These are phyloP conservation scores for Suaeda aralocaspica DNA, from an alignment of 148 eudicot species.

Conservation along the genomic window DNA sequence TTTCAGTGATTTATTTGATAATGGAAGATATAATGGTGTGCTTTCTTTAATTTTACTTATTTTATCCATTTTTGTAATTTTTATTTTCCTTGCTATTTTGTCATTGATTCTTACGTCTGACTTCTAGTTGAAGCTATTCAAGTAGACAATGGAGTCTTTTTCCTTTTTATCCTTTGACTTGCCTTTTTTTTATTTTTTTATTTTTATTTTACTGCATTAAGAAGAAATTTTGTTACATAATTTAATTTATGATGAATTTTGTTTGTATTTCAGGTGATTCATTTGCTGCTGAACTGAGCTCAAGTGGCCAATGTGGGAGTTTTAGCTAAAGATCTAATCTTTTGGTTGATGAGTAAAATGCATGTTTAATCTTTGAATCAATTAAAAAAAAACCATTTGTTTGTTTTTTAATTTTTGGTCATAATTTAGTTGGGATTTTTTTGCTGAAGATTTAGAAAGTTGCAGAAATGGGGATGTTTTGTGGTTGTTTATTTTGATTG, in stretches of 20 bases:
- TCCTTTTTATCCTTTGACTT: constrained; percentile 13
- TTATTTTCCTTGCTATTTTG: background rate
- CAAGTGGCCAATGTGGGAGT: constrained; percentile 18
- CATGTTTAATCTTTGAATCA: constrained; percentile 4
- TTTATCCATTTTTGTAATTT: background rate
- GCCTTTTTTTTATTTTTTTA: background rate
- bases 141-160: constrained; percentile 17
- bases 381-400: background rate
- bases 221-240: constrained; percentile 2
- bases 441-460: constrained; percentile 10
- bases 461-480: constrained; percentile 20
- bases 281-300: constrained; percentile 16
- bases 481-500: constrained; percentile 16
- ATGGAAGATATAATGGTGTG: constrained; percentile 1
- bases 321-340: constrained; percentile 23
- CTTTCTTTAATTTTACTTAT: background rate
- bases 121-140: constrained; percentile 26
- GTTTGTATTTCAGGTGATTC: constrained; percentile 17
- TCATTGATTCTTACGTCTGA: constrained; percentile 1
- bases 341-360: background rate
- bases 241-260: constrained; percentile 1
- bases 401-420: background rate
- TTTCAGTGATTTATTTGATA: background rate
- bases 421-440: constrained; percentile 3
- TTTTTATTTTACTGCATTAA: background rate